Base-by-base conservation (phyloP, 257 asterid species). In the Fraxinus anomala region DNA sequence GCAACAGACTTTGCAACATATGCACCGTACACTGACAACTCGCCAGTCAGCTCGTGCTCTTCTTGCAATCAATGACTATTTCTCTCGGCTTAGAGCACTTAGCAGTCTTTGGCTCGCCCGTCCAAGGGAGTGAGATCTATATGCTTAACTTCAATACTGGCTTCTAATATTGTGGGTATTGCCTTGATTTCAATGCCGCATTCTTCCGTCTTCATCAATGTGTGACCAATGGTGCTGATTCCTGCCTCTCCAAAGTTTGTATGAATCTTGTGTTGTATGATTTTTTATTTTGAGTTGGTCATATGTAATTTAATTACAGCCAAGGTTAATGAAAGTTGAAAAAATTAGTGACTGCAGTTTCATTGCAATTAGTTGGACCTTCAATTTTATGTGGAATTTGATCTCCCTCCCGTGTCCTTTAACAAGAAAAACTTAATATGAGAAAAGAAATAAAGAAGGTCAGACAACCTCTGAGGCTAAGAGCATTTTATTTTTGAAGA, bases 61-160 rank as follows among this genome's bases (percentile, higher is more conserved):
- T 33, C 89, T 89, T 33, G 89, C 89, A 16, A 82, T 89, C 76
- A 78, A 82, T 23, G 92, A 86, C 81, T 89, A 86, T 81, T 85
- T 86, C 85, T 89, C 92, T 34, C 86, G 90, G n/a, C 89, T 89
- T 11, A 80, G 90, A 24, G 92, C 92, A 69, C 88, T 89, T 34
- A 89, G 92, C 82, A 83, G 90, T 37, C 87, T 89, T 11, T 89
- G 92, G 92, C 89, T 89, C 1, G 90, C 92, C 2, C 90, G 92
- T 21, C 92, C 92, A 33, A 82, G 88, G 67, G 92, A 85, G 23
- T 88, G 71, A 80, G n/a, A 28, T 66, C 51, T 24, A 75, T 28
- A n/a, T 74, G 65, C 47, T 9, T 17, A 23, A n/a, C 39, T 71
- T 37, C 33, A 23, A 28, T 54, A 72, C 24, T 0, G 26, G 66